A percentile compares a stretch with the other conserved stretches of the same genome.
Evolutionary conservation across 208 protist genomes (phyloP).

Genomic region (Crithidia acanthocephali): DNA sequence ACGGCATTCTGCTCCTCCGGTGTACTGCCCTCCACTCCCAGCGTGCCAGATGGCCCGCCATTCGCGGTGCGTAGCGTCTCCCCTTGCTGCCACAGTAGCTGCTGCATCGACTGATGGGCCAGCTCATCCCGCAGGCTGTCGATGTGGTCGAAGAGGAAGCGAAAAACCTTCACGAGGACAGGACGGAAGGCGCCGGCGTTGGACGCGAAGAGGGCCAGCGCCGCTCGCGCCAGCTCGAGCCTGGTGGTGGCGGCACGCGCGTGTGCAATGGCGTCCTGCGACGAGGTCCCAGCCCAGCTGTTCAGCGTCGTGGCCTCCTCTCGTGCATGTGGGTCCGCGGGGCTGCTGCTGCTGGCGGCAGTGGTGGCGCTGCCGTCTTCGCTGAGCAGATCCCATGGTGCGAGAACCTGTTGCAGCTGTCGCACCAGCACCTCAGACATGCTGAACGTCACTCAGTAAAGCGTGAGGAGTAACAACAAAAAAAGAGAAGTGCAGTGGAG

Average conservation of each 20-base stretch:
- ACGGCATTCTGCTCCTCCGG: constrained; percentile 51
- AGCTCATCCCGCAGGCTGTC: constrained; percentile 65
- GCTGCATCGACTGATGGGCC: constrained; percentile 18
- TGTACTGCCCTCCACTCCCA: constrained; percentile 2
- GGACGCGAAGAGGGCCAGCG: constrained; percentile 78
- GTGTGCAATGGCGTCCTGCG: not conserved
- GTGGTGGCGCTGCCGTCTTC: constrained; percentile 3
- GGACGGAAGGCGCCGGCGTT: constrained; percentile 77
- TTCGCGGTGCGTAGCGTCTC: not conserved
- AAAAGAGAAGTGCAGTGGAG: not conserved
- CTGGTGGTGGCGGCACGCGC: constrained; percentile 34
- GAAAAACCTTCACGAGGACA: constrained; percentile 61
- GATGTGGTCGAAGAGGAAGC: constrained; percentile 77
- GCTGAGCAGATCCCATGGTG: constrained; percentile 48
- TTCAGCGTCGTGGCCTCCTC: not conserved
- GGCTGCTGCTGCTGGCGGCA: not conserved
- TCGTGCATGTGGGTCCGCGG: no score
- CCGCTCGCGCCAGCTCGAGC: constrained; percentile 76
- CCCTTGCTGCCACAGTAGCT: constrained; percentile 3
- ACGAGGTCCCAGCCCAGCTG: not conserved
- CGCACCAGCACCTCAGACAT: constrained; percentile 43
- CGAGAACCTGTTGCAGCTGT: constrained; percentile 64
- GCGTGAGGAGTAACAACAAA: not conserved
- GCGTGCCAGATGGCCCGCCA: not conserved
- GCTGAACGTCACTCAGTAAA: not conserved